Conservation (phyloP, 345 rosid species). For the Eucalyptus marginata region DNA sequence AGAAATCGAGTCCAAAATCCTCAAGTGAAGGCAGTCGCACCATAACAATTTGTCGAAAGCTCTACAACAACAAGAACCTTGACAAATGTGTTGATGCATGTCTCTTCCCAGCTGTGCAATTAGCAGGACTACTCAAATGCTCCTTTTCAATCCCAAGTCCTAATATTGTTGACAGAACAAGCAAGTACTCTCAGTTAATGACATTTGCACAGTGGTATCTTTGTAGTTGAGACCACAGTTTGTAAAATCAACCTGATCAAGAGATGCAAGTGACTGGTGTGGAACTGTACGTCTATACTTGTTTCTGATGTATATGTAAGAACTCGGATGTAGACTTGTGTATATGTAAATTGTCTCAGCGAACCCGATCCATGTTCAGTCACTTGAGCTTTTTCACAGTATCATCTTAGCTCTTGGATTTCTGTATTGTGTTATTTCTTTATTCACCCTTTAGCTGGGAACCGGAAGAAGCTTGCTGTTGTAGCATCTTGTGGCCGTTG, state of each 20-base stretch:
- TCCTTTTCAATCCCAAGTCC: neutral
- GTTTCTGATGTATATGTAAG: neutral
- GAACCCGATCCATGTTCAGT: neutral
- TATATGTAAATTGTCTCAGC: neutral
- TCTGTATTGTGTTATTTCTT: neutral
- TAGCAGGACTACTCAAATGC: neutral
- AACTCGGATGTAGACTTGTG: neutral
- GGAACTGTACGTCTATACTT: neutral
- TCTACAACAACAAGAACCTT: neutral
- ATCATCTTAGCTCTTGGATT: neutral
- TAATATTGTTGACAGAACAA: neutral
- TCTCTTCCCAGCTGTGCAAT: neutral
- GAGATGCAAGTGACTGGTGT: neutral
- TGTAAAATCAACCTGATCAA: neutral
- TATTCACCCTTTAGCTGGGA: neutral
- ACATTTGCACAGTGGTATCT: neutral
- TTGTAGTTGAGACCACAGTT: neutral
- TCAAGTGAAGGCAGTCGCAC: constrained; percentile 28
- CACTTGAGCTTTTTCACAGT: neutral
- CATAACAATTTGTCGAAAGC: neutral
- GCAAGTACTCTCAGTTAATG: neutral
- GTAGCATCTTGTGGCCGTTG: neutral
- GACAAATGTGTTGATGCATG: neutral
- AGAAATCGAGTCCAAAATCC: constrained; percentile 79
- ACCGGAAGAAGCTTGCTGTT: neutral